Conservation (phyloP, 768 basidiomycete species). For the Pleurotus citrinopileatus region DNA sequence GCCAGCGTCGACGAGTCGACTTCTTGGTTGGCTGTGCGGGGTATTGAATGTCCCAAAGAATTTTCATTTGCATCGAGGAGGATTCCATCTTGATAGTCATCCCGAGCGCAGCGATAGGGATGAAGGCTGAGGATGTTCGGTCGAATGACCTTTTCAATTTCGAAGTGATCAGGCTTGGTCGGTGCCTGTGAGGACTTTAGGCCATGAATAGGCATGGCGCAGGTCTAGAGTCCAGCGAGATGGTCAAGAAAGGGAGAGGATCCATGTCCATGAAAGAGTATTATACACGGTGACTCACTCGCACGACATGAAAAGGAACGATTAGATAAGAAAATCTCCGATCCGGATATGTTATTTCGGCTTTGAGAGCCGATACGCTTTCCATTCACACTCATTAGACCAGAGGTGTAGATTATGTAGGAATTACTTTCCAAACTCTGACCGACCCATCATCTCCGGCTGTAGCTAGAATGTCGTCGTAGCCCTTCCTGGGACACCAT, state of each 20-base stretch:
- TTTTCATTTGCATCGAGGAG: conserved; percentile 99
- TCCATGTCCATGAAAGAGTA: too few relatives aligned
- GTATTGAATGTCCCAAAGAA: conserved; percentile 82
- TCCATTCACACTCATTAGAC: too few relatives aligned
- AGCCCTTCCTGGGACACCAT: conserved; percentile 76
- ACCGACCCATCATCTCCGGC: conserved; percentile 84
- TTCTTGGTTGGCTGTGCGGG: conserved; percentile 23
- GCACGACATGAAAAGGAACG: too few relatives aligned
- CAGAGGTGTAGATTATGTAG: too few relatives aligned
- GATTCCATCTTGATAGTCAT: conserved; percentile 90
- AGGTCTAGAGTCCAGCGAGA: background rate
- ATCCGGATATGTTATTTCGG: too few relatives aligned
- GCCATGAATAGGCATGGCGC: conserved; percentile 62
- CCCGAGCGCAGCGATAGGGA: conserved; percentile 94
- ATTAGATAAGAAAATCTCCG: too few relatives aligned
- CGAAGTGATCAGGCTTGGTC: conserved; percentile 73
- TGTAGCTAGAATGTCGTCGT: conserved; percentile 69
- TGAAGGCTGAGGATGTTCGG: conserved; percentile 90
- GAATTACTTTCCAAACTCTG: conserved; percentile 68
- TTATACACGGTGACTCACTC: too few relatives aligned
- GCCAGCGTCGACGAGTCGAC: conserved; percentile 37
- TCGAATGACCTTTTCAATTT: conserved; percentile 81
- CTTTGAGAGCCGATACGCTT: too few relatives aligned
- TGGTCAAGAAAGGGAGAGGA: background rate
- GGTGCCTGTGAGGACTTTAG: conserved; percentile 41